Percentiles rank a stretch among this genome's conserved stretches.
Evolutionary conservation across 2,329 filamentous ascomycete genomes (phyloP).

Genomic region (Coniochaeta prunicola): DNA sequence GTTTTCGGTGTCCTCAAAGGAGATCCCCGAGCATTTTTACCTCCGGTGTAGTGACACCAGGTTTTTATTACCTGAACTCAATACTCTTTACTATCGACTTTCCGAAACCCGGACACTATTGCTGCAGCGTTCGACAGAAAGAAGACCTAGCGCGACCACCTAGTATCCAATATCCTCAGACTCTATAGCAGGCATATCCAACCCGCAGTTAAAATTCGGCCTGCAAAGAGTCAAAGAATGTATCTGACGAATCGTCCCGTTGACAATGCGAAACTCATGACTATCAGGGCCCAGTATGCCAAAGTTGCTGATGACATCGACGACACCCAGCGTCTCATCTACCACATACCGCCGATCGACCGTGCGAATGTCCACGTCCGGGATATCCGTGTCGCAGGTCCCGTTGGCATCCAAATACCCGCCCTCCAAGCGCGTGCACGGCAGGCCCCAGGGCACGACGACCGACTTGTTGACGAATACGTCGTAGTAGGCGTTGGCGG

Average conservation of each 20-base stretch:
- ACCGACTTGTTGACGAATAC: constrained; percentile 24
- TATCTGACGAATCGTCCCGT: not conserved
- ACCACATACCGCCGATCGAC: not conserved
- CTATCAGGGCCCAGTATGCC: not conserved
- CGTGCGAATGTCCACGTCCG: not conserved
- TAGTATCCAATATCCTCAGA: not conserved
- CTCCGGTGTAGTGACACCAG: no score
- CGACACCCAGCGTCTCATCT: not conserved
- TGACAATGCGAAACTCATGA: not conserved
- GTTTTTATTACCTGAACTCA: no score
- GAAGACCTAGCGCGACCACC: not conserved
- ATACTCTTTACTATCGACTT: no score
- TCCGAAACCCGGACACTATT: no score
- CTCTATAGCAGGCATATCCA: not conserved
- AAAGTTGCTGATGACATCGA: not conserved
- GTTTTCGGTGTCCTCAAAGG: no score
- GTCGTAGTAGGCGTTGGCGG: constrained; percentile 24
- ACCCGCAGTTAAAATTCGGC: not conserved
- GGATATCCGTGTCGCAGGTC: not conserved
- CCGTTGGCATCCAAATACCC: constrained; percentile 42
- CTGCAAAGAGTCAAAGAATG: not conserved
- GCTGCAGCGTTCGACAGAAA: not conserved
- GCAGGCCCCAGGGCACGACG: constrained; percentile 25
- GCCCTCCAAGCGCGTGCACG: constrained; percentile 22
- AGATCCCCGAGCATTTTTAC: no score